A percentile compares a stretch with the other conserved stretches of the same genome.
These are phyloP conservation scores for Euphorbia corollata DNA, from an alignment of 441 rosid species.

Conservation along the genomic window DNA sequence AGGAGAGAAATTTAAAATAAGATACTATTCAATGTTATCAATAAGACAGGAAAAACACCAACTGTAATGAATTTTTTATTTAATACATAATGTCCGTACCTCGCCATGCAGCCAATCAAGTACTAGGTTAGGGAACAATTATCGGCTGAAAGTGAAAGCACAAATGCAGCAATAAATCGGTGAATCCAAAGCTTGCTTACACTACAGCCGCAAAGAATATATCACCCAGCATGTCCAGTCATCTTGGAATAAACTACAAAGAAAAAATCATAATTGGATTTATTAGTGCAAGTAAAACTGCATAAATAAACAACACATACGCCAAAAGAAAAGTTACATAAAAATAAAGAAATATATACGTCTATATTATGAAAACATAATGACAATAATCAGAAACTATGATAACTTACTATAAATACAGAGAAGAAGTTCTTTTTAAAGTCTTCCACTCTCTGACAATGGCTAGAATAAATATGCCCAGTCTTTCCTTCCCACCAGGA, in stretches of 20 bases:
- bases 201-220: conserved; percentile 14
- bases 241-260: conserved; percentile 12
- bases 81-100: background rate
- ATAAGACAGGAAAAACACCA: background rate
- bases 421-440: background rate
- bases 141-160: conserved; percentile 4
- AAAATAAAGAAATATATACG: background rate
- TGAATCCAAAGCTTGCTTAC: conserved; percentile 15
- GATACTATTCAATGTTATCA: background rate
- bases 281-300: background rate
- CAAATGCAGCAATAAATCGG: background rate
- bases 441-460: conserved; percentile 8
- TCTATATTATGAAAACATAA: background rate
- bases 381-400: conserved; percentile 8
- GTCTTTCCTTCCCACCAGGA: conserved; percentile 27
- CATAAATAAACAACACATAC: background rate
- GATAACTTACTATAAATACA: conserved; percentile 2
- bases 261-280: background rate
- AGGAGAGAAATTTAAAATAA: background rate
- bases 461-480: conserved; percentile 18
- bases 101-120: conserved; percentile 11
- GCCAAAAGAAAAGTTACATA: background rate
- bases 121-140: conserved; percentile 9
- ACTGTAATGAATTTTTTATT: background rate
- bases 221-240: conserved; percentile 6